Base-by-base conservation (phyloP, 257 asterid genomes). In the Solanum pimpinellifolium region DNA sequence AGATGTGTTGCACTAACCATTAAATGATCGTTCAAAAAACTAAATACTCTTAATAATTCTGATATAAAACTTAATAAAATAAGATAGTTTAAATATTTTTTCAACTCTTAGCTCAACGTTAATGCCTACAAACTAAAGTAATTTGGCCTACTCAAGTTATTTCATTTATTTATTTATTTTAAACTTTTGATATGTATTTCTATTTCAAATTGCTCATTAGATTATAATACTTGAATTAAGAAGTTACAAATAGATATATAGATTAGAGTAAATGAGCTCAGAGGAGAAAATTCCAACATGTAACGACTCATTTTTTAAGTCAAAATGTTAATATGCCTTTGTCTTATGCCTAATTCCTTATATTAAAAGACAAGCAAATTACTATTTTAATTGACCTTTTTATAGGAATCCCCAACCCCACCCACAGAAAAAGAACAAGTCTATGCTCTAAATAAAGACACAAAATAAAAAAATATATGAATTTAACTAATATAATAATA, bases 261-360 rank as follows among this genome's bases (percentile, higher is more conserved):
- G 74, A 76, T 77, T 62, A 83, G 90, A 52, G 86, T 27, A 74
- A 69, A 49, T 85, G 78, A 87, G 68, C 87, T 84, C 87, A 46
- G 89, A 90, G 90, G 86, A 89, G 86, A 87, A 88, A 18, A 88
- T 83, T 90, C 97, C 97, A 91, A 80, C 90, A 91, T 85, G 91
- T 91, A 89, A 89, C 93, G 91, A 89, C 95, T 92, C 90, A 88
- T 86, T 89, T 86, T 89, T 90, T 87, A 76, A 33, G 66, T 37
- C 37, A 90, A 86, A 83, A 86, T 92, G 98, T 94, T 95, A 66
- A 89, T 90, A 91, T 83, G 90, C 90, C 52, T 2, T 10, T 89
- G 97, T 94, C 95, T 20, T 90, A 75, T 93, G 87, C 92, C 81
- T 52, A 91, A 62, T 90, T 85, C 83, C 90, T 89, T 86, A 29